Percentiles rank a stretch among this genome's conserved stretches.
Evolutionary conservation across 768 basidiomycete genomes (phyloP).

Genomic region (Leucosporidium creatinivorum): DNA sequence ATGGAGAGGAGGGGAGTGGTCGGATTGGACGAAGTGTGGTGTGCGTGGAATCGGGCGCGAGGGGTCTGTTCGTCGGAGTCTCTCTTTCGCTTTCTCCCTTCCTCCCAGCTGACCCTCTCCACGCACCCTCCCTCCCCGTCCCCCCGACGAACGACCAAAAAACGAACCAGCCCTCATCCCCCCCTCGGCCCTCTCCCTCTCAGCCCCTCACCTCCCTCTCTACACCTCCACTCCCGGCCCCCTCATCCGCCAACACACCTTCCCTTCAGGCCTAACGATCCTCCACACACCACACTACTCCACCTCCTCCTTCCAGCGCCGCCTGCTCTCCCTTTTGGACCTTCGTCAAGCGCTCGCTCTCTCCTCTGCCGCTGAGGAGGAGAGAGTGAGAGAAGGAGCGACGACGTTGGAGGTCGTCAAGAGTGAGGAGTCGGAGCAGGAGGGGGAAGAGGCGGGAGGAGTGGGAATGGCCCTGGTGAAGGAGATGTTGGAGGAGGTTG

Average conservation of each 20-base stretch:
- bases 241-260: slow-evolving; percentile 57
- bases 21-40: slow-evolving; percentile 37
- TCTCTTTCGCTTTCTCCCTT: background rate
- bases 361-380: slow-evolving; percentile 9
- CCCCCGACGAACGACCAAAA: slow-evolving; percentile 3
- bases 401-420: slow-evolving; percentile 56
- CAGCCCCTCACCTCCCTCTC: slow-evolving; percentile 52
- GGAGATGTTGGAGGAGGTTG: slow-evolving; percentile 58
- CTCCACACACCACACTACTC: slow-evolving; percentile 76
- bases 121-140: background rate
- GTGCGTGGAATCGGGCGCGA: slow-evolving; percentile 35
- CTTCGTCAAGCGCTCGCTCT: slow-evolving; percentile 9
- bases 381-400: slow-evolving; percentile 15
- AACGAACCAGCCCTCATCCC: slow-evolving; percentile 92
- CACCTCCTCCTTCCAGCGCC: slow-evolving; percentile 58
- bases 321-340: slow-evolving; percentile 54
- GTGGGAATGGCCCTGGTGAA: slow-evolving; percentile 57
- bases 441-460: too few relatives aligned
- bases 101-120: background rate
- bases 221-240: background rate
- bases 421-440: slow-evolving; percentile 54
- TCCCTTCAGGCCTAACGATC: slow-evolving; percentile 67
- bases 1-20: slow-evolving; percentile 18
- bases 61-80: slow-evolving; percentile 28
- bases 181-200: slow-evolving; percentile 64